Conservation (phyloP, 768 basidiomycete genomes). For the Pleurotus citrinopileatus region DNA sequence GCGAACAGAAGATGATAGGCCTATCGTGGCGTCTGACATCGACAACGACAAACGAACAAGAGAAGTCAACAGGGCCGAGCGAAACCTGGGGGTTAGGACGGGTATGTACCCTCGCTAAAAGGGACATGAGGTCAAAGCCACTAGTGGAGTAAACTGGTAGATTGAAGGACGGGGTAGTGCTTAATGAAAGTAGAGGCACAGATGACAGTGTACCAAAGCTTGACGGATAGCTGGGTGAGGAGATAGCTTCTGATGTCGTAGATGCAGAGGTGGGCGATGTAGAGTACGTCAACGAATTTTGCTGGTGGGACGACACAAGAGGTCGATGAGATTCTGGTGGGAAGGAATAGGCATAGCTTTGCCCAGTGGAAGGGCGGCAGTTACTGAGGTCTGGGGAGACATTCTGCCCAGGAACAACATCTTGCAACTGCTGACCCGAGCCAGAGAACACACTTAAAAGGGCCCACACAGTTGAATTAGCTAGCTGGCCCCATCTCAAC, state of each 20-base stretch:
- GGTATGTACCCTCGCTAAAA: slow-evolving; percentile 74
- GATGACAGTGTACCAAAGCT: neutral
- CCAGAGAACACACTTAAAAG: neutral
- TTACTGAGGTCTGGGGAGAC: no score
- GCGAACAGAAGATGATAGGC: slow-evolving; percentile 90
- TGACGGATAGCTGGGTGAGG: neutral
- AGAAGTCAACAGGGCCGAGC: slow-evolving; percentile 90
- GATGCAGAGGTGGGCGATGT: no score
- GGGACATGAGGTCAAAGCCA: slow-evolving; percentile 86
- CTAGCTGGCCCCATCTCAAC: no score
- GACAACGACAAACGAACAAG: slow-evolving; percentile 88
- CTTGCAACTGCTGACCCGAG: neutral
- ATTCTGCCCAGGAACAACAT: neutral
- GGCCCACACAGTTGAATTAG: no score
- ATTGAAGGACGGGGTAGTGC: slow-evolving; percentile 30
- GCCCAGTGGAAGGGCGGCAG: no score
- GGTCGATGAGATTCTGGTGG: no score
- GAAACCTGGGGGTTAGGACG: slow-evolving; percentile 72
- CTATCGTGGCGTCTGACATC: slow-evolving; percentile 79
- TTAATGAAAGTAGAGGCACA: slow-evolving; percentile 6
- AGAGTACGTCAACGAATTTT: no score
- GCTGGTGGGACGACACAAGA: no score
- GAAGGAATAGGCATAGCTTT: no score
- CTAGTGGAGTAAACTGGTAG: slow-evolving; percentile 82
- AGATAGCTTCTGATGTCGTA: no score